Percentiles rank a stretch among this genome's conserved stretches.
Conservation (phyloP, 805 yeast genomes). For the Cyberlindnera subsufficiens region DNA sequence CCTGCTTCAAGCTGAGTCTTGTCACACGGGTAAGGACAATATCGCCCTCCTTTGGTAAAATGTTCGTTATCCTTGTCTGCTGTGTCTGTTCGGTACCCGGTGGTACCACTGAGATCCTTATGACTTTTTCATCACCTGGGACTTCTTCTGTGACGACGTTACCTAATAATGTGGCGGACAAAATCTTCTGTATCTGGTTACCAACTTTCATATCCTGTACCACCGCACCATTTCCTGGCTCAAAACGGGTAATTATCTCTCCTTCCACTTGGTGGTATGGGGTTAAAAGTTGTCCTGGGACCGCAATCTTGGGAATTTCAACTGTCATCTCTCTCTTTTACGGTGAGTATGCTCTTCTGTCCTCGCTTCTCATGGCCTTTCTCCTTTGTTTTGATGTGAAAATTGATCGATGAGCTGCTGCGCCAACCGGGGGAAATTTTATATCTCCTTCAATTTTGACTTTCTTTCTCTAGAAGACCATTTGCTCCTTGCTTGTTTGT, state of each 20-base stretch:
- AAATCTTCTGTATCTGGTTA: constrained; percentile 33
- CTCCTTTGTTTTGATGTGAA: constrained; percentile 2
- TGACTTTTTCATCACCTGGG: constrained; percentile 4
- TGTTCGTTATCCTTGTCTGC: constrained; percentile 7
- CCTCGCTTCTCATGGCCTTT: no score
- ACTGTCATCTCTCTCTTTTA: constrained; percentile 7
- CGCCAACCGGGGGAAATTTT: background rate
- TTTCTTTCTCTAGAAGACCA: background rate
- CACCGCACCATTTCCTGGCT: constrained; percentile 63
- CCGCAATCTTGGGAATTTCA: constrained; percentile 33
- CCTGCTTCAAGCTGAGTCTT: constrained; percentile 62
- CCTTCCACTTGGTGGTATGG: constrained; percentile 43
- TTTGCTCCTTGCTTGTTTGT: background rate
- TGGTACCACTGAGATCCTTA: constrained; percentile 25
- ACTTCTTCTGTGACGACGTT: constrained; percentile 31
- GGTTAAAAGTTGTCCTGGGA: constrained; percentile 80
- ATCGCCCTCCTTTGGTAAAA: constrained; percentile 79
- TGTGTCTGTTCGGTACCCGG: constrained; percentile 9
- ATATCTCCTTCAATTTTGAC: background rate
- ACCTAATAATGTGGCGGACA: constrained; percentile 62
- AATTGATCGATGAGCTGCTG: background rate
- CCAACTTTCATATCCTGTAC: constrained; percentile 39
- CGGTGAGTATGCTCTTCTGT: no score
- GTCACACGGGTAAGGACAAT: constrained; percentile 72
- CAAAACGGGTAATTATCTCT: constrained; percentile 36